Evolutionary conservation across 1,139 yeast genomes (phyloP), one percentile per base, ranked within the genome.

Genomic region (Taphrina flavorubra): DNA sequence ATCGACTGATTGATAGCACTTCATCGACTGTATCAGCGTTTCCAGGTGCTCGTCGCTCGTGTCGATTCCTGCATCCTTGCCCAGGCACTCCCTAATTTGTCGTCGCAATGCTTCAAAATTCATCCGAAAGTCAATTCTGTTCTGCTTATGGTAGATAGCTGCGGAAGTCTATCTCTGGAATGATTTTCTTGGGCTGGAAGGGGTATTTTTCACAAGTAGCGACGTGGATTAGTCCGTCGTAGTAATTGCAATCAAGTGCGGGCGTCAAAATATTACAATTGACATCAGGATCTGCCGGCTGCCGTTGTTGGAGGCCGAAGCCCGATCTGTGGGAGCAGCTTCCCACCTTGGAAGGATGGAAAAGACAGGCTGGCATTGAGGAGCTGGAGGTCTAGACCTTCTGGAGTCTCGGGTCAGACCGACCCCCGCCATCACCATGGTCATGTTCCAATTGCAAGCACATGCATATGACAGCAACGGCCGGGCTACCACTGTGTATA

Each of bases 41-140:
- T 78, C 80, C 69, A 85, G 82, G 74, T 88, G 87, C 51, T 87
- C 84, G 69, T 87, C 90, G 59, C 76, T 79, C 10, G 79, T 75
- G 62, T 79, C 78, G 39, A 81, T 74, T 7, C 82, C 81, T 1
- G 81, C 77, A 2, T 79, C 74, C 31, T 78, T 77, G 25, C 81
- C 81, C 57, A 80, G 74, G 18, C 67, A 63, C 14, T n/a, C 47
- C 11, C 59, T 37, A 10, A 63, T 63, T 20, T 46, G 42, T 2
- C 14, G 42, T 42, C 62, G 37, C 42, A 58, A 16, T 5, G 25
- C 1, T 44, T 58, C 62, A 20, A 58, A 58, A 31, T 58, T 34
- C 53, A 58, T 58, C 36, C 42, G 42, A 6, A 3, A 39, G 11
- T 11, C 42, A 7, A 39, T 11, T 2, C 42, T 39, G 42, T 39